A percentile compares a stretch with the other conserved stretches of the same genome.
Evolutionary conservation across 202 grass and related monocot genomes (phyloP).

Genomic region (Musa balbisiana): DNA sequence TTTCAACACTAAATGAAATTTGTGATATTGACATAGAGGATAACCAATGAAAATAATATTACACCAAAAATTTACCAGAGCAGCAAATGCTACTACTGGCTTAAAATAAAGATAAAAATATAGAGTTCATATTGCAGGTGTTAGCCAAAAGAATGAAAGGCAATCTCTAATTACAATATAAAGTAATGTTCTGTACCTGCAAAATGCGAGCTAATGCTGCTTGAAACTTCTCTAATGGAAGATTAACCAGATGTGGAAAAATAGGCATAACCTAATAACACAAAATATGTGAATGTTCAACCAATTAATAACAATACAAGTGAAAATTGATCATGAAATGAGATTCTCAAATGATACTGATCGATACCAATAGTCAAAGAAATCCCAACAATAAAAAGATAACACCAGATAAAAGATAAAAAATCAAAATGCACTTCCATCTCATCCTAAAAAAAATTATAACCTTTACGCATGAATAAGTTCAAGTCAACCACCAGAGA

Average conservation of each 20-base stretch:
- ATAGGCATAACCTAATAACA: slow-evolving; percentile 71
- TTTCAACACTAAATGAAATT: too few species aligned
- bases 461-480: too few species aligned
- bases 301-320: not conserved
- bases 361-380: too few species aligned
- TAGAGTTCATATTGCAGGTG: not conserved
- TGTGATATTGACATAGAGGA: not conserved
- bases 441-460: too few species aligned
- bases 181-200: slow-evolving; percentile 39
- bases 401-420: too few species aligned
- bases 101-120: not conserved
- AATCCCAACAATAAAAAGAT: too few species aligned
- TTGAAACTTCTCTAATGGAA: slow-evolving; percentile 80
- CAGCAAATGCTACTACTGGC: not conserved
- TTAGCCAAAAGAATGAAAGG: not conserved
- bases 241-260: slow-evolving; percentile 88
- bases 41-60: not conserved
- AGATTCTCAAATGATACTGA: not conserved
- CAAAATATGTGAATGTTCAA: slow-evolving; percentile 13
- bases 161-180: not conserved
- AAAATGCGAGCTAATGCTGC: slow-evolving; percentile 97
- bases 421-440: too few species aligned
- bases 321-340: not conserved
- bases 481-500: too few species aligned
- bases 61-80: not conserved